These are phyloP conservation scores for Mucor piriformis DNA, from an alignment of 371 early-diverging fungal genomes.

Conservation along the genomic window DNA sequence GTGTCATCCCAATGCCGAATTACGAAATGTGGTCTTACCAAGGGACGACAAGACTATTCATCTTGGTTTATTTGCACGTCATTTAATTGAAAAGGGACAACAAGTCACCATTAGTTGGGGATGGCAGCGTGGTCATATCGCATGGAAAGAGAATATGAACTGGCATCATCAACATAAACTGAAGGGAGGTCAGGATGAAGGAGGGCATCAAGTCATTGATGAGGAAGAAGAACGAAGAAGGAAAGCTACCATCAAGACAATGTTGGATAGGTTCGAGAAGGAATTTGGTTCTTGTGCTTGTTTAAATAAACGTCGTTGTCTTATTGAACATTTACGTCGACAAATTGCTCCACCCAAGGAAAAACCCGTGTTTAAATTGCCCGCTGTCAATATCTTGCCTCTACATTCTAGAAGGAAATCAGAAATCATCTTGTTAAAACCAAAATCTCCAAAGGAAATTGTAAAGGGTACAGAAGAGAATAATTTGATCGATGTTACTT, in stretches of 20 bases:
- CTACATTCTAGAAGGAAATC: conserved; percentile 10
- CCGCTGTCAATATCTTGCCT: neutral
- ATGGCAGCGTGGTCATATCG: conserved; percentile 41
- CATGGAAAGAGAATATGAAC: conserved; percentile 35
- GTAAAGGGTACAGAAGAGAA: neutral
- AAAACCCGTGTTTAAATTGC: neutral
- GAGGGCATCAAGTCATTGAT: conserved; percentile 30
- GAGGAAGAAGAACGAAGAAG: conserved; percentile 32
- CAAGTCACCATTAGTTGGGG: conserved; percentile 77
- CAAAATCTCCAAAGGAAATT: neutral
- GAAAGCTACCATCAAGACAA: conserved; percentile 34
- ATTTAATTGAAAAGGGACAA: conserved; percentile 61
- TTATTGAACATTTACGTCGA: conserved; percentile 36
- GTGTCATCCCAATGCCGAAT: conserved; percentile 72
- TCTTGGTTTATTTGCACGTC: conserved; percentile 71
- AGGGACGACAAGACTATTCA: conserved; percentile 57
- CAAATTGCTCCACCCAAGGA: conserved; percentile 12
- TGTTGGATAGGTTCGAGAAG: conserved; percentile 41
- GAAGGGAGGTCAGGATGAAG: conserved; percentile 1
- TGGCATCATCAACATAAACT: conserved; percentile 22
- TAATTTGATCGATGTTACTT: neutral
- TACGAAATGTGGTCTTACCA: conserved; percentile 61
- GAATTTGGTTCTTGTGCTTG: conserved; percentile 54
- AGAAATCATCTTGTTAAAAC: conserved; percentile 16
- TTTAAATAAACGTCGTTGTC: conserved; percentile 41